Evolutionary conservation across 805 yeast species (phyloP), one percentile per base, ranked within the genome.

Genomic region (Yarrowia hollandica): DNA sequence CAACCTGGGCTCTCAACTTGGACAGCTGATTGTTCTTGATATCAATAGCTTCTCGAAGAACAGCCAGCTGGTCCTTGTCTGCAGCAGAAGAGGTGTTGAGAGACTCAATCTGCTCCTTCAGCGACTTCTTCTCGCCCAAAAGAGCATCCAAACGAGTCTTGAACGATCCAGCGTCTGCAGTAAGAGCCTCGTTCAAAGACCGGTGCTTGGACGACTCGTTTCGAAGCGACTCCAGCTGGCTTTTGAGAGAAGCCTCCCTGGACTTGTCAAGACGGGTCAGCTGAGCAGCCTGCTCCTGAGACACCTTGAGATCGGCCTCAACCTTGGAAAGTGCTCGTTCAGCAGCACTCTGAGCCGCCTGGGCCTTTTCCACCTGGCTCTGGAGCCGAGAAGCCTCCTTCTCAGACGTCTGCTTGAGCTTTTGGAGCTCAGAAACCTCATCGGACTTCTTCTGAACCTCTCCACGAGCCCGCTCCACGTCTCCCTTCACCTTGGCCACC

Each of bases 11-110:
- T 5, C 64, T 62, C 16, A 66, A 54, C 34, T 65, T 61, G 6
- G 62, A 62, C 60, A 66, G 56, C 58, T 66, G 68, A 23, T 41
- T 34, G 21, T 50, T 50, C 58, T 65, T 61, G 48, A 55, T 59
- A 14, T 42, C 44, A n/a, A 66, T 44, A 2, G 66, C 67, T 14
- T 61, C 41, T 4, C 44, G 23, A 15, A 68, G 62, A 55, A 66
- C 63, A 25, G 56, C 35, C 28, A 61, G 48, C 34, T 61, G 63
- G 16, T 62, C 59, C 30, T 55, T 22, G 14, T 37, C 52, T 10
- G 61, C 48, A 1, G 64, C 54, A 5, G 65, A 35, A 12, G 56
- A 52, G 21, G 60, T 25, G 35, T 61, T 59, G 14, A 61, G 34
- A 12, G 37, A 37, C 5, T 60, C 65, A n/a, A 67, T 58, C 48